Base-by-base conservation (phyloP, 208 protist genomes). In the Leishmania turanica region DNA sequence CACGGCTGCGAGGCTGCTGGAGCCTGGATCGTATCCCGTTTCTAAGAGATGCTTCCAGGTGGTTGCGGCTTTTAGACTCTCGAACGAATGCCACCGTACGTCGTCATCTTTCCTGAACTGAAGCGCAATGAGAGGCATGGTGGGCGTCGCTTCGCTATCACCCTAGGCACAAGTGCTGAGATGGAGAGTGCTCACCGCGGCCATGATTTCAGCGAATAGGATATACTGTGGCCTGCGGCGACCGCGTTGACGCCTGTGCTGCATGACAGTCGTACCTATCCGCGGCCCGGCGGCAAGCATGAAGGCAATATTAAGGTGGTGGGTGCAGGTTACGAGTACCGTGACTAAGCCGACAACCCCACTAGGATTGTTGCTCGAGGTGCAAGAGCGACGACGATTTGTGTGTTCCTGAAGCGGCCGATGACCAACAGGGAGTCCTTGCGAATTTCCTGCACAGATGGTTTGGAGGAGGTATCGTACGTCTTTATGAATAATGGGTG, bases 101-200 rank as follows among this genome's bases (percentile, higher is more conserved):
- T 40, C 24, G 60, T 83, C 19, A 77, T 64, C 6, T 74, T 88
- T n/a, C 88, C 81, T 2, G 80, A 88, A 56, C 68, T 75, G 21
- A 85, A 85, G 13, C 84, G 81, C 62, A 81, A 68, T 47, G 80
- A 86, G 49, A 80, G 78, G 4, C 71, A 73, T 71, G 81, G 87
- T 40, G 81, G 87, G 79, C 80, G 78, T 47, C 84, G 75, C 64
- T 87, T 87, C 68, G 81, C 74, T n/a, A 74, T 88, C 31, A 81
- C 83, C 74, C 77, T 88, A 37, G 83, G 83, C 15, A 81, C 84
- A 5, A 31, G 79, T 45, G 58, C 70, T 0, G 5, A 60, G 11
- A 31, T 74, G 11, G 53, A 79, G 73, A 60, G 53, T 40, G 78
- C 58, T 11, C 34, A 82, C 11, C 64, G 87, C 9, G 78, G 72